These are phyloP conservation scores for Rhodocollybia butyracea DNA, from an alignment of 768 basidiomycete genomes.

Conservation along the genomic window DNA sequence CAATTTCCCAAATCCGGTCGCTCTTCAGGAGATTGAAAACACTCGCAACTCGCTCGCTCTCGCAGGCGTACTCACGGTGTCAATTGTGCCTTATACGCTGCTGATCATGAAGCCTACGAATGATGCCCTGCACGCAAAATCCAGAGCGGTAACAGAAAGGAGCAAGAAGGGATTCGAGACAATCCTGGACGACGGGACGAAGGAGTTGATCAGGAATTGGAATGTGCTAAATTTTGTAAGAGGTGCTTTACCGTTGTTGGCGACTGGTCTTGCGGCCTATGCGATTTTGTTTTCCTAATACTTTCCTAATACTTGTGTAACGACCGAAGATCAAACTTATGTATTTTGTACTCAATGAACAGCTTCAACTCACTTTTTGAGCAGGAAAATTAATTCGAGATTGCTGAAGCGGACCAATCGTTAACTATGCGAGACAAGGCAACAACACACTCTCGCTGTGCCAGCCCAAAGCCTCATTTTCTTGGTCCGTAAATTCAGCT, in stretches of 20 bases:
- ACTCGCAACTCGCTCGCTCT: not conserved
- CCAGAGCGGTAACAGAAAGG: not conserved
- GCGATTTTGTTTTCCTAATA: not conserved
- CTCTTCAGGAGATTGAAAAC: not conserved
- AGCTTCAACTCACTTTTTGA: too few species aligned
- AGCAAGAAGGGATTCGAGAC: not conserved
- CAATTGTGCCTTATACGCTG: slow-evolving; percentile 1
- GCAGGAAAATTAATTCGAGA: too few species aligned
- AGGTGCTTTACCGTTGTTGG: not conserved
- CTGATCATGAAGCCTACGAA: not conserved
- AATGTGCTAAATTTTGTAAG: not conserved
- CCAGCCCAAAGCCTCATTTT: too few species aligned
- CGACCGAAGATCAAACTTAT: too few species aligned
- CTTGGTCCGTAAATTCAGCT: too few species aligned
- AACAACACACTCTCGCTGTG: too few species aligned
- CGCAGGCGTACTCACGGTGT: not conserved
- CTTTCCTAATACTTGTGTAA: too few species aligned
- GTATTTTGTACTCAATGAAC: too few species aligned
- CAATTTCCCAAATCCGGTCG: not conserved
- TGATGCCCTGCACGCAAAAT: not conserved
- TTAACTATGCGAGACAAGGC: too few species aligned
- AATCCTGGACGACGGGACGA: not conserved
- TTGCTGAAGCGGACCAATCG: too few species aligned
- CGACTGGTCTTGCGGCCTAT: not conserved
- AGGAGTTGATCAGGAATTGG: not conserved